Evolutionary conservation across 2,329 filamentous ascomycete genomes (phyloP).

Genomic region (Elsinoe necatrix): DNA sequence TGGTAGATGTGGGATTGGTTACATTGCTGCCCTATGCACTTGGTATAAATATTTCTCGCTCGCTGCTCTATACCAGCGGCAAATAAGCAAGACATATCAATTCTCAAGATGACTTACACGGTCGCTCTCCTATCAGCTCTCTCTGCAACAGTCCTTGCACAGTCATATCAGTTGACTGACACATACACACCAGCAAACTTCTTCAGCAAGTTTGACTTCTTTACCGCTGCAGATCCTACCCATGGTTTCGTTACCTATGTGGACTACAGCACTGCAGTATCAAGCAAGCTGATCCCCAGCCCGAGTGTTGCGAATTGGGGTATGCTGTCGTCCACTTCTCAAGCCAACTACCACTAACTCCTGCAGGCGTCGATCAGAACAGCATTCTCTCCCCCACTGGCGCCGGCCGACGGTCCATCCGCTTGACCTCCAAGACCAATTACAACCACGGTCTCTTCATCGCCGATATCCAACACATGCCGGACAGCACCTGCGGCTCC

Average conservation of each 20-base stretch:
- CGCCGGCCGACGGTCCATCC: constrained; percentile 34
- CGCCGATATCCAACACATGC: constrained; percentile 44
- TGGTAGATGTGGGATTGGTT: background rate
- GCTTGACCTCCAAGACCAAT: constrained; percentile 38
- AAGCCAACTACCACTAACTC: background rate
- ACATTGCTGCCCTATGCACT: background rate
- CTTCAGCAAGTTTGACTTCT: constrained; percentile 47
- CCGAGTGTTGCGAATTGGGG: constrained; percentile 16
- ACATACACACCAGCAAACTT: constrained; percentile 41
- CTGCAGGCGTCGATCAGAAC: constrained; percentile 14
- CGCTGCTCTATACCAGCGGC: background rate
- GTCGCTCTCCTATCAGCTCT: constrained; percentile 5
- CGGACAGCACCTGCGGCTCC: constrained; percentile 39
- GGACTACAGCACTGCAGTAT: constrained; percentile 45
- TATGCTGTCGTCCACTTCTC: background rate
- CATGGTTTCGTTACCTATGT: constrained; percentile 66
- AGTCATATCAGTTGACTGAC: constrained; percentile 34
- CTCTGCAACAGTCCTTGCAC: constrained; percentile 12
- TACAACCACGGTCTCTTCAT: constrained; percentile 43
- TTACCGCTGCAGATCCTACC: constrained; percentile 56
- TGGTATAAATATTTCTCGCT: background rate
- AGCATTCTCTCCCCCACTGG: constrained; percentile 13
- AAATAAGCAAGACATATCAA: no score
- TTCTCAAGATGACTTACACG: constrained; percentile 9
- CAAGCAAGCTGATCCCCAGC: constrained; percentile 20